Evolutionary conservation across 495 filamentous ascomycete genomes (phyloP).

Genomic region (Cenococcum geophilum): DNA sequence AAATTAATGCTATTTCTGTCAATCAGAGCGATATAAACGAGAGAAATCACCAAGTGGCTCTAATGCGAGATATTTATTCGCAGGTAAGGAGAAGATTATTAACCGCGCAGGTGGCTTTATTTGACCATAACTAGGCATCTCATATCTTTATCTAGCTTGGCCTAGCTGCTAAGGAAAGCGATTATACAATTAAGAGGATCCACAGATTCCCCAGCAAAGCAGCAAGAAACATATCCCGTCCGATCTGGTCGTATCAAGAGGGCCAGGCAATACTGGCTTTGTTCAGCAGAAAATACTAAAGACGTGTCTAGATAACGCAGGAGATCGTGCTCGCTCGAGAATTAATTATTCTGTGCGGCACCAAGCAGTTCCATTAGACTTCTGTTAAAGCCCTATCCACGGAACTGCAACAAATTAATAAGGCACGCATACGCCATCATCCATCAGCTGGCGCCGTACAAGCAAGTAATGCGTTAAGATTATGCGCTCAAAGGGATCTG

Average conservation of each 20-base stretch:
- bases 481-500: slow-evolving; percentile 2
- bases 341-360: background rate
- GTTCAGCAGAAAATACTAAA: background rate
- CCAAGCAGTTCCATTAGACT: background rate
- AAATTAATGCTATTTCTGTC: background rate
- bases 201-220: background rate
- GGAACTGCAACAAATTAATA: background rate
- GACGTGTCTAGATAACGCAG: background rate
- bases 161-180: background rate
- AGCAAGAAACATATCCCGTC: background rate
- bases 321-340: background rate
- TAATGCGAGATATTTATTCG: background rate
- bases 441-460: slow-evolving; percentile 2
- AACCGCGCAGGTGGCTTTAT: background rate
- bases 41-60: background rate
- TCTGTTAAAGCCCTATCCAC: background rate
- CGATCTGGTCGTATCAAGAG: background rate
- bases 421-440: background rate
- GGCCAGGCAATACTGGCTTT: background rate
- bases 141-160: background rate
- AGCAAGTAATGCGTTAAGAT: slow-evolving; percentile 3
- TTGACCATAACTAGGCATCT: background rate
- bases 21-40: background rate
- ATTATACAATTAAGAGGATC: background rate
- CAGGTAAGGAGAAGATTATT: background rate